Evolutionary conservation across 2,329 filamentous ascomycete genomes (phyloP), one percentile per base, ranked within the genome.

Genomic region (Coniochaeta sp.): DNA sequence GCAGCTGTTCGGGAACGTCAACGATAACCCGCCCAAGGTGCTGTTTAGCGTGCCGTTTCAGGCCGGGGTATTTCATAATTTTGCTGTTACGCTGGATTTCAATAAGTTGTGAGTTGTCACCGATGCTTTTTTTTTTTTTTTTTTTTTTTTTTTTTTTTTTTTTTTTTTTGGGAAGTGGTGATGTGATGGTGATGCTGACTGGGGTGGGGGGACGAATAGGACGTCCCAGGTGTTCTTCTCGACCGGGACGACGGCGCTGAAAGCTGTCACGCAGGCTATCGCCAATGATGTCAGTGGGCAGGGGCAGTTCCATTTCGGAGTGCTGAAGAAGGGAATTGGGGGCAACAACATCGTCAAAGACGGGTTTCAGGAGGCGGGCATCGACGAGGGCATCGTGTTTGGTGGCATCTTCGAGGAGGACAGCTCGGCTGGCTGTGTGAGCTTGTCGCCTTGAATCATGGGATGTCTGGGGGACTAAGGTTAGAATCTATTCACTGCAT

Each of bases 291-390:
- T 85, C 59, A 75, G 76, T 44, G 84, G 84, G 5, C 77, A 80
- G 59, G 85, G 85, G 24, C 83, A 87, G 68, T 86, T 79, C 70
- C 85, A 88, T 68, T 79, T 87, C 58, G 85, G 85, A 38, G 68
- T 86, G 1, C 73, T 88, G 61, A 87, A 87, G 78, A 87, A 86
- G 75, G 78, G 81, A 6, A 76, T 80, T 55, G 63, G 69, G 36
- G 72, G 70, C 34, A 68, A 65, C 54, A 77, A 83, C 65, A 74
- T 82, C 42, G 75, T 74, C 52, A 77, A 77, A 67, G 67, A 75
- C 42, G 81, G 79, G 5, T 76, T 73, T 64, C 82, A 84, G 68
- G 72, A 75, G 62, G 64, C 71, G 10, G 75, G 72, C 26, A 78
- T 84, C 60, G 68, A 82, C 65, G 81, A 84, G 69, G 81, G 81